phyloP scores from a whole-genome alignment of 306 rosid genomes.

The Hylodesmum podocarpum region DNA sequence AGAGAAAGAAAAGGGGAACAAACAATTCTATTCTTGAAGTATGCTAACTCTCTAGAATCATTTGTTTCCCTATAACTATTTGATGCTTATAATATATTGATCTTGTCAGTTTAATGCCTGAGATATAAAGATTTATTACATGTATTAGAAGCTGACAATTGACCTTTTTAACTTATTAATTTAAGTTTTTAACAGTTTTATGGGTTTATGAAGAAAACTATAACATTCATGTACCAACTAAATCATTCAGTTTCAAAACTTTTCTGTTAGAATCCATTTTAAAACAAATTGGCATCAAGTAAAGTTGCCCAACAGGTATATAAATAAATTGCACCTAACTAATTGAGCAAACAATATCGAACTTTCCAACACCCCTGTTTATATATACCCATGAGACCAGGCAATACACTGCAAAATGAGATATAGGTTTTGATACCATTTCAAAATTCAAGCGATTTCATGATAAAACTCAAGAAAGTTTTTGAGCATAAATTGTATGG shows the following conservation, averaged over 20 bases:
- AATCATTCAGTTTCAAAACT: not conserved
- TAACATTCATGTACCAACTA: not conserved
- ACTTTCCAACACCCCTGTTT: not conserved
- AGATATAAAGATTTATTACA: not conserved
- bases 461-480: not conserved
- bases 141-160: slow-evolving; percentile 2
- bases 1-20: slow-evolving; percentile 30
- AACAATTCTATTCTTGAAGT: slow-evolving; percentile 34
- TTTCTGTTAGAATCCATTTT: not conserved
- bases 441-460: not conserved
- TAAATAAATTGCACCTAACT: not conserved
- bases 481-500: not conserved
- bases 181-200: not conserved
- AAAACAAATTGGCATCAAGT: not conserved
- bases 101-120: not conserved
- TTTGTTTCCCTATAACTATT: slow-evolving; percentile 14
- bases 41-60: slow-evolving; percentile 20
- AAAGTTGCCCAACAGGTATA: not conserved
- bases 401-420: not conserved
- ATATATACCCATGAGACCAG: not conserved
- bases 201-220: slow-evolving; percentile 14
- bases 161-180: not conserved
- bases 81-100: not conserved
- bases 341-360: not conserved
- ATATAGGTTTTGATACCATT: not conserved